Conservation (phyloP, 495 filamentous ascomycete genomes). For the Bryoglossum gracile region DNA sequence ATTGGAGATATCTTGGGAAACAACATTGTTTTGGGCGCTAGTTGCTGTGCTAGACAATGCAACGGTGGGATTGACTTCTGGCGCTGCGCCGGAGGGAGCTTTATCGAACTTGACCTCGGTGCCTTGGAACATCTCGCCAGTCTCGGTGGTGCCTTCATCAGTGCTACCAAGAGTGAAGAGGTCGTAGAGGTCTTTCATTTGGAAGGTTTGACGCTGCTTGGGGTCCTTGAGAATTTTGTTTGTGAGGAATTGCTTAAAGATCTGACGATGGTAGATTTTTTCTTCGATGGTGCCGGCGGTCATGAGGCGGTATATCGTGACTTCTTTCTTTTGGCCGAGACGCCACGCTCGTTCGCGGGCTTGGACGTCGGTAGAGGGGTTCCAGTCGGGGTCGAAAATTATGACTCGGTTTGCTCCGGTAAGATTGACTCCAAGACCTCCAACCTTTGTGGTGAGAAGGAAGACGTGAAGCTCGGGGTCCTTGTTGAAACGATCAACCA, state of each 20-base stretch:
- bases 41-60: conserved; percentile 3
- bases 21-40: conserved; percentile 17
- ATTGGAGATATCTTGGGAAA: conserved; percentile 31
- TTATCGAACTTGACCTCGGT: conserved; percentile 60
- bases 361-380: conserved; percentile 87
- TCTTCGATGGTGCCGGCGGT: conserved; percentile 97
- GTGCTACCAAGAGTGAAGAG: conserved; percentile 74
- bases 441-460: conserved; percentile 88
- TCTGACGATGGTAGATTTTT: conserved; percentile 97
- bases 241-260: conserved; percentile 92
- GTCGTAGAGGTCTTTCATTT: conserved; percentile 79
- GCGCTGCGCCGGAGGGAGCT: conserved; percentile 29
- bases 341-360: conserved; percentile 96
- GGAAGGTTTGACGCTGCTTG: conserved; percentile 79
- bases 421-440: conserved; percentile 86
- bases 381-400: conserved; percentile 98
- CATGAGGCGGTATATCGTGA: conserved; percentile 91
- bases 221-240: conserved; percentile 93
- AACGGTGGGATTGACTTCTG: conserved; percentile 26
- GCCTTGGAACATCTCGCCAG: conserved; percentile 73
- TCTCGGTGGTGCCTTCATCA: conserved; percentile 68
- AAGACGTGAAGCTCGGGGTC: conserved; percentile 76
- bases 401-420: conserved; percentile 94
- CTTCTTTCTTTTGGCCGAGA: conserved; percentile 86
- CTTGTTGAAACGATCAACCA: conserved; percentile 90